Base-by-base conservation (phyloP, 768 basidiomycete species). In the Cytidiella melzeri region DNA sequence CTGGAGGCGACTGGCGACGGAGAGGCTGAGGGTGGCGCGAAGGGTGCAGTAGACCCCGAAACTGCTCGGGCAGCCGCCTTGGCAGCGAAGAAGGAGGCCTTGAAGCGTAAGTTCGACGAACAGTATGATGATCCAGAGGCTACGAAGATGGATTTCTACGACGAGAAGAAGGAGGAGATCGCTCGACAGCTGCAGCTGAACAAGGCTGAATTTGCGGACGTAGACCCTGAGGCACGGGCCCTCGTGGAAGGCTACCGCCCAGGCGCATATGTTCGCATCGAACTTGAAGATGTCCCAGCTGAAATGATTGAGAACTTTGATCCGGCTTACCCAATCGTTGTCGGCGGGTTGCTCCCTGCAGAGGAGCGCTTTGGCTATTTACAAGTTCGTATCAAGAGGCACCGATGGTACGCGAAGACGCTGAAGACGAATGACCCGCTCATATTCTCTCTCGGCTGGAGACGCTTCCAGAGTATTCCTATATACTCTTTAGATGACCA, bases 401-500 rank as follows among this genome's bases (percentile, higher is more conserved):
- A 99, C 66, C 79, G 96, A 46, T 98, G 95, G 95, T 91, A 83
- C 68, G 73, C 78, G 6, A 80, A 80, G 60, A 94, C 91, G 2
- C 79, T 98, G 55, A 99, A 99, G 74, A 96, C 86, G 41, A 97
- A 98, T 67, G 91, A 98, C 66, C 96, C 96, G 0, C 77, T 99
- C 49, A 88, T 98, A 55, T 79, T 98, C 69, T 96, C 93, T 1
- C 72, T 98, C n/a, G 96, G 96, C 15, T 99, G 96, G 96, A 73
- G 96, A 43, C 78, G 96, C 28, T 99, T 98, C 74, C 96, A 99
- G 66, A 87, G 81, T 0, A 73, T 95, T 4, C 96, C 96, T 2
- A 86, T 97, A 55, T 99, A 97, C 68, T 92, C 92, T 18, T 73
- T 99, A 19, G 96, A 99, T 64, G 96, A 99, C 67, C 94, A 96